Evolutionary conservation across 169 alveolate genomes (phyloP).

Genomic region (Cryptosporidium meleagridis): DNA sequence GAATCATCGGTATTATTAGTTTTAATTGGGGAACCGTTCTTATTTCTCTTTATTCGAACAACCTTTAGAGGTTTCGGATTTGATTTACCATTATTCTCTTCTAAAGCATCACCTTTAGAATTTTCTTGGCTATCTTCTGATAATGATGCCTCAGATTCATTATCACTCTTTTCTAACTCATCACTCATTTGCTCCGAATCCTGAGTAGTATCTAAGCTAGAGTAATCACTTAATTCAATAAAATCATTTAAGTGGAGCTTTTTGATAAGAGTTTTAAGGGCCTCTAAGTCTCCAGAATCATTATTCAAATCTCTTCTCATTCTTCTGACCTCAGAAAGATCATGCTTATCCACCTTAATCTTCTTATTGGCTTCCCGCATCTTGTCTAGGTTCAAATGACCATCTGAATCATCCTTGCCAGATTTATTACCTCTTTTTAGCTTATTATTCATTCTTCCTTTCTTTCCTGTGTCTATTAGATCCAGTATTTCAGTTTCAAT

Average conservation of each 20-base stretch:
- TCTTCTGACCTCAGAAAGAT: constrained; percentile 64
- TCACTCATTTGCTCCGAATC: background rate
- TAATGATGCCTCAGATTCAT: constrained; percentile 1
- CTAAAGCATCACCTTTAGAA: background rate
- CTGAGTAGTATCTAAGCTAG: background rate
- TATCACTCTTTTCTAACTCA: background rate
- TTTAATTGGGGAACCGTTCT: background rate
- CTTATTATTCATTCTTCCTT: background rate
- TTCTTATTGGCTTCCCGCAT: constrained; percentile 10
- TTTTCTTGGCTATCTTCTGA: background rate
- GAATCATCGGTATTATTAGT: background rate
- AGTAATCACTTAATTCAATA: constrained; percentile 6
- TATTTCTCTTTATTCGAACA: background rate
- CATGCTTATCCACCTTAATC: constrained; percentile 42
- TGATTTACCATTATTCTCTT: background rate
- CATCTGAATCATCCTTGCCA: background rate
- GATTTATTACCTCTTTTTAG: background rate
- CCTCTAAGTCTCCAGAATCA: constrained; percentile 56
- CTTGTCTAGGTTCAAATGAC: constrained; percentile 20
- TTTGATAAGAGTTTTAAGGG: constrained; percentile 9
- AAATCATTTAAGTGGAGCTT: constrained; percentile 38
- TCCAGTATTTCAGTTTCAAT: constrained; percentile 47
- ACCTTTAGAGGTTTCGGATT: background rate
- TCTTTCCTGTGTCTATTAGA: constrained; percentile 9
- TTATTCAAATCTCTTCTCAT: constrained; percentile 53